These are phyloP conservation scores for Pyronema domesticum DNA, from an alignment of 495 filamentous ascomycete genomes.

Conservation along the genomic window DNA sequence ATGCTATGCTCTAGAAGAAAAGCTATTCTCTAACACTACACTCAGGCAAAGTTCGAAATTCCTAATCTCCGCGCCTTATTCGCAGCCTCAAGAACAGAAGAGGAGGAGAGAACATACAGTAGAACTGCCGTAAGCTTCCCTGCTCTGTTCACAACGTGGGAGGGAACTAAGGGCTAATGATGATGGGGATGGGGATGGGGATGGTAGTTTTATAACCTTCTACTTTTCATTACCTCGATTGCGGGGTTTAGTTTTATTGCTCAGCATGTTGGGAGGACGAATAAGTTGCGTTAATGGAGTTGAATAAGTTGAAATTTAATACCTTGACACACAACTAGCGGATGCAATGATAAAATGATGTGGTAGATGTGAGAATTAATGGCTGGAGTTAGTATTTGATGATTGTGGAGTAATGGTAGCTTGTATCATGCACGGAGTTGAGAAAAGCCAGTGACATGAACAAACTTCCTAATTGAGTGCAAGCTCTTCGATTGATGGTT, in stretches of 20 bases:
- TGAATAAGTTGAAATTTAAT: neutral
- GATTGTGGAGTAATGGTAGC: no score
- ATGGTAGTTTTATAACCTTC: constrained; percentile 82
- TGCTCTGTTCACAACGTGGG: neutral
- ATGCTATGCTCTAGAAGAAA: neutral
- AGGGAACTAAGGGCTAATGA: constrained; percentile 2
- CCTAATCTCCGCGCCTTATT: constrained; percentile 92
- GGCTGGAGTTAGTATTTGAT: no score
- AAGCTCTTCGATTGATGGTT: no score
- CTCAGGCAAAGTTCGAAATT: constrained; percentile 32
- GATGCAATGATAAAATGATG: no score
- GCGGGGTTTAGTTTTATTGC: constrained; percentile 82
- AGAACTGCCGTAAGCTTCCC: constrained; percentile 58
- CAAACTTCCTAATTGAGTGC: no score
- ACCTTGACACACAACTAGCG: no score
- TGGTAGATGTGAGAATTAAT: no score
- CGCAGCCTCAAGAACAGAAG: constrained; percentile 82
- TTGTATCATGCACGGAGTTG: no score
- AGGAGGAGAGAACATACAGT: constrained; percentile 87
- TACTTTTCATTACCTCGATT: constrained; percentile 87
- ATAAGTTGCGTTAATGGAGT: neutral
- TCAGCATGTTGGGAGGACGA: constrained; percentile 30
- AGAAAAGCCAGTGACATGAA: no score
- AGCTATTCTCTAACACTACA: neutral
- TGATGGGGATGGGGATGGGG: neutral